phyloP scores from a whole-genome alignment of 495 filamentous ascomycete genomes.

The Trichoderma orchidacearum region DNA sequence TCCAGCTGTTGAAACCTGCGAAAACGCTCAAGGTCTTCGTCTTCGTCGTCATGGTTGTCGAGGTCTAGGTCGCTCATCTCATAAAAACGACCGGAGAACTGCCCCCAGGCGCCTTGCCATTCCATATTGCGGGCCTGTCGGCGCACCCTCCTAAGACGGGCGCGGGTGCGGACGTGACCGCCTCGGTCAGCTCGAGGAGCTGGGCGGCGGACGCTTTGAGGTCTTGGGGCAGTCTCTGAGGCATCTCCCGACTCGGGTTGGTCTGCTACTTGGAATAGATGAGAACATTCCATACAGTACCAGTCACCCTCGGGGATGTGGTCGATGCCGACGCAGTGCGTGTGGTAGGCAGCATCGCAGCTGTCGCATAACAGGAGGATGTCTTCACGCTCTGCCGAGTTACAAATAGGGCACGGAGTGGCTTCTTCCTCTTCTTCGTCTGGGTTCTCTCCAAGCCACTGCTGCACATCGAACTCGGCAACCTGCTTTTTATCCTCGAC shows the following conservation, averaged over 20 bases:
- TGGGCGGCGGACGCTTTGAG: not conserved
- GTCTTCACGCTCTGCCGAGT: slow-evolving; percentile 59
- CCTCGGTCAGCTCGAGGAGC: not conserved
- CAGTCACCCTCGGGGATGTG: slow-evolving; percentile 58
- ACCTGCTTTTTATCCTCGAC: slow-evolving; percentile 86
- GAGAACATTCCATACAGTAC: slow-evolving; percentile 71
- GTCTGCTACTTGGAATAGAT: slow-evolving; percentile 32
- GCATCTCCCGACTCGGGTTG: slow-evolving; percentile 5
- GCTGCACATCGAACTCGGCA: slow-evolving; percentile 70
- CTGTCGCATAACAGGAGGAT: slow-evolving; percentile 74
- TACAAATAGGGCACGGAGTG: slow-evolving; percentile 71
- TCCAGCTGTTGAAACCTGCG: slow-evolving; percentile 42
- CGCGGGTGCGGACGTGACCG: slow-evolving; percentile 27
- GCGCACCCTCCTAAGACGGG: slow-evolving; percentile 28
- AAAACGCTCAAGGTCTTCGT: slow-evolving; percentile 30
- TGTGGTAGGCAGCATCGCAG: slow-evolving; percentile 75
- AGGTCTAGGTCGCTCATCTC: slow-evolving; percentile 60
- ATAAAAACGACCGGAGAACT: slow-evolving; percentile 33
- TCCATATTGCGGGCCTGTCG: slow-evolving; percentile 32
- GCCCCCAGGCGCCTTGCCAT: slow-evolving; percentile 43
- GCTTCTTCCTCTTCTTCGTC: slow-evolving; percentile 49
- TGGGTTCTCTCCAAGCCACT: slow-evolving; percentile 59
- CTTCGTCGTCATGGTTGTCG: slow-evolving; percentile 80
- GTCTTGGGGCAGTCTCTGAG: slow-evolving; percentile 3
- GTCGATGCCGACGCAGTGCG: slow-evolving; percentile 72